These are phyloP conservation scores for Gossypium raimondii DNA, from an alignment of 345 rosid species.

Conservation along the genomic window DNA sequence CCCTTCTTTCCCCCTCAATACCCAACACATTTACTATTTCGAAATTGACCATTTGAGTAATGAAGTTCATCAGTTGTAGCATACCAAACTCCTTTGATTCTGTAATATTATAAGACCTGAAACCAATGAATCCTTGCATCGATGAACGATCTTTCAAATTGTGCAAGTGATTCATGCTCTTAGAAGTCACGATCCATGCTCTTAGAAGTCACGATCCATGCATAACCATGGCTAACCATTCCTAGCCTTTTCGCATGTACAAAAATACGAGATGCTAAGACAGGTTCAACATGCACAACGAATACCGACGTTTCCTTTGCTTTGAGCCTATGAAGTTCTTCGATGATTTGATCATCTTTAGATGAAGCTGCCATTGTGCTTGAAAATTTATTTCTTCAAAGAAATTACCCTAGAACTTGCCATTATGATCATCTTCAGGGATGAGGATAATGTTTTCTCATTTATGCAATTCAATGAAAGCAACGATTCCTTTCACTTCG, in stretches of 20 bases:
- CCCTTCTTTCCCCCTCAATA: conserved; percentile 16
- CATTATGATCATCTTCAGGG: conserved; percentile 19
- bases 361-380: conserved; percentile 20
- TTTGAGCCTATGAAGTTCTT: conserved; percentile 8
- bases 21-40: conserved; percentile 37
- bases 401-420: background rate
- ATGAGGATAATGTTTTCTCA: conserved; percentile 27
- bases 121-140: conserved; percentile 41
- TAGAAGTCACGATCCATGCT: conserved; percentile 35
- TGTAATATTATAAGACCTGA: conserved; percentile 29
- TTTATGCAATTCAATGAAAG: conserved; percentile 17
- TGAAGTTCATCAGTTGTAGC: background rate
- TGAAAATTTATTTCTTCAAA: background rate
- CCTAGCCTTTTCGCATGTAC: conserved; percentile 22
- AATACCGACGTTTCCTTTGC: conserved; percentile 17
- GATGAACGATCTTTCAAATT: background rate
- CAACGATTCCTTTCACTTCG: conserved; percentile 17
- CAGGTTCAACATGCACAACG: conserved; percentile 19
- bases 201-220: conserved; percentile 33
- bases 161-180: conserved; percentile 13
- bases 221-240: conserved; percentile 33
- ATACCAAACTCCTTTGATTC: conserved; percentile 23
- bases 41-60: conserved; percentile 3
- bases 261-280: conserved; percentile 23
- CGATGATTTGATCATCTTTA: background rate